Evolutionary conservation across 495 filamentous ascomycete genomes (phyloP).

Genomic region (Daldinia vernicosa): DNA sequence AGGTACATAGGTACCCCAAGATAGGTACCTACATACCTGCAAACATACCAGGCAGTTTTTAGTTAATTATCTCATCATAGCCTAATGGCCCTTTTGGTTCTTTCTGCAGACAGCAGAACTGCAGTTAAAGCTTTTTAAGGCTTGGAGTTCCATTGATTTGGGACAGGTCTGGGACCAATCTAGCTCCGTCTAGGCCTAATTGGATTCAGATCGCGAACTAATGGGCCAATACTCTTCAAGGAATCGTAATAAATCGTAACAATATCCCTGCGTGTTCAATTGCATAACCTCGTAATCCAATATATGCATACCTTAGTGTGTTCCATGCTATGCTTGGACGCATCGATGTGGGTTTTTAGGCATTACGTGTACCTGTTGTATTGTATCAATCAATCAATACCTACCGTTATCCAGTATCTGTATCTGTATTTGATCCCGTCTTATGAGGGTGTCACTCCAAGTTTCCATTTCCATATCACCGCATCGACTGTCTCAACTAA

Average conservation of each 20-base stretch:
- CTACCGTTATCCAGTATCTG: background rate
- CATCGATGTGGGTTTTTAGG: conserved; percentile 1
- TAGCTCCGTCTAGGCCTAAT: conserved; percentile 21
- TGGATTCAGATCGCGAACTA: conserved; percentile 16
- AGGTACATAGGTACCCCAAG: background rate
- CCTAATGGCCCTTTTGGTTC: background rate
- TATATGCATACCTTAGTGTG: conserved; percentile 11
- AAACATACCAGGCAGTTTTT: background rate
- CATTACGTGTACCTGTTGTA: conserved; percentile 5
- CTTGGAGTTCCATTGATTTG: conserved; percentile 43
- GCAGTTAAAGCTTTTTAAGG: conserved; percentile 21
- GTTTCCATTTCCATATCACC: conserved; percentile 8
- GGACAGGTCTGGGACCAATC: conserved; percentile 37
- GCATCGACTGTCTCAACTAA: conserved; percentile 15
- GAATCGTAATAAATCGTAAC: conserved; percentile 20
- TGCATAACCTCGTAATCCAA: conserved; percentile 26
- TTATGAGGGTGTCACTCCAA: conserved; percentile 1
- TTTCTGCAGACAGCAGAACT: background rate
- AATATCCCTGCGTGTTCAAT: conserved; percentile 36
- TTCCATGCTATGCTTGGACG: background rate
- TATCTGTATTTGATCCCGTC: background rate
- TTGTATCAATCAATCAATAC: background rate
- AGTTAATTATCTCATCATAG: background rate
- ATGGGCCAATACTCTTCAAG: conserved; percentile 25
- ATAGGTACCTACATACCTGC: background rate